phyloP scores from a whole-genome alignment of 2,329 filamentous ascomycete species.

The Tothia fuscella region DNA sequence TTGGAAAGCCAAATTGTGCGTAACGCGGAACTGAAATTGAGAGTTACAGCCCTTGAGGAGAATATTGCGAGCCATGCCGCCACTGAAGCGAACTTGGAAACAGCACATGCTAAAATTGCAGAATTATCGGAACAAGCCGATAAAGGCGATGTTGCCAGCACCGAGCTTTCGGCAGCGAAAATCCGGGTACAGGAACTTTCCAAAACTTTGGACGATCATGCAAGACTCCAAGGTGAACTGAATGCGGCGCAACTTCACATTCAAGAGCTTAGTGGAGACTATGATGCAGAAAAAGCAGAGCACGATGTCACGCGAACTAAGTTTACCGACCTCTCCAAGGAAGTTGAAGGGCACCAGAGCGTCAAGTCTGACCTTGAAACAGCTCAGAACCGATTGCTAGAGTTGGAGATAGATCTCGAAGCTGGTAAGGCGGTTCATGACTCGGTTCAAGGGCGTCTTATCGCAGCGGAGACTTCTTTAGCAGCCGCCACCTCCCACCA shows the following conservation, averaged over 20 bases:
- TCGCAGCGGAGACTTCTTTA: constrained; percentile 1
- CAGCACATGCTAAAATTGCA: not conserved
- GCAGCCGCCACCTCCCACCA: not conserved
- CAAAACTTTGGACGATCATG: not conserved
- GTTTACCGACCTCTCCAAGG: constrained; percentile 2
- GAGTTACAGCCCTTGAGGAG: not conserved
- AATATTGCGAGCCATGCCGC: constrained; percentile 5
- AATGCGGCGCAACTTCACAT: not conserved
- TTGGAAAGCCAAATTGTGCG: not conserved
- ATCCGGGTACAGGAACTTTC: not conserved
- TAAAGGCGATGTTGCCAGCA: not conserved
- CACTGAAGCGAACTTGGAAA: constrained; percentile 4
- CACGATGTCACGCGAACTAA: not conserved
- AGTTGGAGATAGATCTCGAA: constrained; percentile 5
- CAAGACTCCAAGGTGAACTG: not conserved
- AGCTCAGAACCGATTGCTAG: constrained; percentile 3
- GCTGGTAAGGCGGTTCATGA: constrained; percentile 7
- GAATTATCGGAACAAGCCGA: not conserved
- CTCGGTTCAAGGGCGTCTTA: constrained; percentile 1
- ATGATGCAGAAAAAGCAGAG: constrained; percentile 7
- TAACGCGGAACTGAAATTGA: not conserved
- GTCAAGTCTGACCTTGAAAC: constrained; percentile 5
- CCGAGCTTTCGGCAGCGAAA: not conserved
- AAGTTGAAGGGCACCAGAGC: constrained; percentile 5
- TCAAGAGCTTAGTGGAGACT: constrained; percentile 1